These are phyloP conservation scores for Cercophora samala DNA, from an alignment of 495 filamentous ascomycete genomes.

Conservation along the genomic window DNA sequence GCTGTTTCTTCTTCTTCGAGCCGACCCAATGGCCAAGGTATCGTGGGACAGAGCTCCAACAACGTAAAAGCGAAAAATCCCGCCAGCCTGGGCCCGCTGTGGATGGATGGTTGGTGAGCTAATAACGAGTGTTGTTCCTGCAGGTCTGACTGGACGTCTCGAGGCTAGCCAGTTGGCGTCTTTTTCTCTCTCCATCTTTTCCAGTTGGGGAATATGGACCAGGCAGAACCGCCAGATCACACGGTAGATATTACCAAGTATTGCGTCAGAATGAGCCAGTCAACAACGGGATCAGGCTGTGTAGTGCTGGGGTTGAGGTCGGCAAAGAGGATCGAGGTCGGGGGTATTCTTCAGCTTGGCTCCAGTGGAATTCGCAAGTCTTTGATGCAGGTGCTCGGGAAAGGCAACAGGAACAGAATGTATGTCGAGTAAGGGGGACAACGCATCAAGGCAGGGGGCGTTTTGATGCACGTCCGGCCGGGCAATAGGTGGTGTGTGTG, in stretches of 20 bases:
- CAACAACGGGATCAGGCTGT: not conserved
- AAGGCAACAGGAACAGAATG: not conserved
- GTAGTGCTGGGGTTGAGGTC: not conserved
- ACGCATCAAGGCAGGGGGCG: slow-evolving; percentile 31
- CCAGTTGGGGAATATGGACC: not conserved
- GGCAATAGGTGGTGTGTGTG: slow-evolving; percentile 11
- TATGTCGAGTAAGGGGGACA: slow-evolving; percentile 21
- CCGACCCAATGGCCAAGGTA: not conserved
- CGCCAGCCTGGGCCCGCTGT: not conserved
- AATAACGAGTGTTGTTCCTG: slow-evolving; percentile 5
- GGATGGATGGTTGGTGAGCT: not conserved
- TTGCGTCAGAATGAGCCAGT: slow-evolving; percentile 23
- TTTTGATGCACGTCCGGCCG: slow-evolving; percentile 27
- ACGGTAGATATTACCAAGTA: slow-evolving; percentile 4
- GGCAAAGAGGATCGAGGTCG: not conserved
- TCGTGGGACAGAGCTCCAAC: not conserved
- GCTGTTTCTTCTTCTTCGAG: not conserved
- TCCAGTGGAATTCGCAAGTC: not conserved
- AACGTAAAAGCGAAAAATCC: not conserved
- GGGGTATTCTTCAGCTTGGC: not conserved
- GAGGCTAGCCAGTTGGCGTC: not conserved
- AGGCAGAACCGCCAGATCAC: not conserved
- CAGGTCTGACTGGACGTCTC: not conserved
- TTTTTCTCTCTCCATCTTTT: not conserved
- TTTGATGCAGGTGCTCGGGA: slow-evolving; percentile 21